Evolutionary conservation across 768 basidiomycete species (phyloP).

Genomic region (Leccinum arenicola): DNA sequence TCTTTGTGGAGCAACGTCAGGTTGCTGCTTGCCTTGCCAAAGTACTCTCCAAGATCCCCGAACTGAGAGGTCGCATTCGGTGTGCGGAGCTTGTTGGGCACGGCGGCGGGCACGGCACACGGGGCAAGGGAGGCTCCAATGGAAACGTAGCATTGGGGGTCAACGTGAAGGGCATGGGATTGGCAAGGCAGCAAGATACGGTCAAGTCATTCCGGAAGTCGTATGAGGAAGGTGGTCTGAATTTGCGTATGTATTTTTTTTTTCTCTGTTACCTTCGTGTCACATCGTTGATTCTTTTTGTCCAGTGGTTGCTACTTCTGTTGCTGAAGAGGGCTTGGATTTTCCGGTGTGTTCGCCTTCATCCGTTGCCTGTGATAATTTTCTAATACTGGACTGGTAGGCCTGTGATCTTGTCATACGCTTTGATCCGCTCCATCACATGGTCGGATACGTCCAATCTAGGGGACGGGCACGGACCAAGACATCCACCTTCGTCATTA

Average conservation of each 20-base stretch:
- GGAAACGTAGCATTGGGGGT: slow-evolving; percentile 26
- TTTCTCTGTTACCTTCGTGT: neutral
- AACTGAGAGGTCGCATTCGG: slow-evolving; percentile 53
- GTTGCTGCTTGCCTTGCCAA: slow-evolving; percentile 67
- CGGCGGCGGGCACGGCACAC: slow-evolving; percentile 38
- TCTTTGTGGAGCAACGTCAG: slow-evolving; percentile 87
- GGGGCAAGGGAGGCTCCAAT: slow-evolving; percentile 17
- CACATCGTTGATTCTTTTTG: neutral
- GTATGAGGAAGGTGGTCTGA: slow-evolving; percentile 64
- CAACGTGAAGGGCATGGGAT: slow-evolving; percentile 49
- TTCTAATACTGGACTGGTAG: slow-evolving; percentile 35
- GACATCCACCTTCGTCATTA: slow-evolving; percentile 74
- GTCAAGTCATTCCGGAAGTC: slow-evolving; percentile 62
- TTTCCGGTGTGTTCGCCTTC: slow-evolving; percentile 57
- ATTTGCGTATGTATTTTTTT: slow-evolving; percentile 53
- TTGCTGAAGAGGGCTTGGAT: slow-evolving; percentile 91
- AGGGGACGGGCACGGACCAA: slow-evolving; percentile 81
- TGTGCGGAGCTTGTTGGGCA: slow-evolving; percentile 73
- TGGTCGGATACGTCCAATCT: slow-evolving; percentile 87
- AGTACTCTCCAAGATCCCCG: slow-evolving; percentile 58
- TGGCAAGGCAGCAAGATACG: slow-evolving; percentile 53
- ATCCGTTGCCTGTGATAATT: neutral
- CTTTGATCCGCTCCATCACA: slow-evolving; percentile 77
- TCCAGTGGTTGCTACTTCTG: slow-evolving; percentile 76
- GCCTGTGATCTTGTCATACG: slow-evolving; percentile 85